Evolutionary conservation across 192 early-diverging fungal species (phyloP).

Genomic region (Helicostylum pulchrum): DNA sequence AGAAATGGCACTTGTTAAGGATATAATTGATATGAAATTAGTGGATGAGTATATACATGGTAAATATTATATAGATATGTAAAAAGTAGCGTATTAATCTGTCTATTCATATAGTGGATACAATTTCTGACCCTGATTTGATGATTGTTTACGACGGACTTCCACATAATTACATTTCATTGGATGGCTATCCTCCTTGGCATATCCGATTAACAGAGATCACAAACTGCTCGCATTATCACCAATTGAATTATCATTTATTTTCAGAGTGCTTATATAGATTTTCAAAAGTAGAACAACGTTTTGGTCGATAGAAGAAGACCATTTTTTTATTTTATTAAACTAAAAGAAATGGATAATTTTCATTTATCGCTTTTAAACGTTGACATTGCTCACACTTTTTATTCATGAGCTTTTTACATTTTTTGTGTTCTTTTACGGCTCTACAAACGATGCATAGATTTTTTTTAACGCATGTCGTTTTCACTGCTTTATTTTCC

Average conservation of each 20-base stretch:
- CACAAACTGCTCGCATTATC: slow-evolving; percentile 3
- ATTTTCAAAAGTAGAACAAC: slow-evolving; percentile 17
- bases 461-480: too few species aligned
- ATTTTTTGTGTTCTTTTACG: too few species aligned
- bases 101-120: neutral
- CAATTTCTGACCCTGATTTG: slow-evolving; percentile 27
- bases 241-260: slow-evolving; percentile 6
- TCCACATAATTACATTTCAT: slow-evolving; percentile 32
- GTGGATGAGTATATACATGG: slow-evolving; percentile 51
- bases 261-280: slow-evolving; percentile 16
- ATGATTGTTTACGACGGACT: slow-evolving; percentile 33
- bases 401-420: too few species aligned
- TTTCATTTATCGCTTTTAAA: too few species aligned
- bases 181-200: slow-evolving; percentile 37
- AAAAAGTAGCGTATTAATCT: neutral
- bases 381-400: too few species aligned
- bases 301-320: slow-evolving; percentile 21
- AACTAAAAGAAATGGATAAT: too few species aligned
- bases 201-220: slow-evolving; percentile 33
- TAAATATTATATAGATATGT: slow-evolving; percentile 16
- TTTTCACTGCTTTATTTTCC: too few species aligned
- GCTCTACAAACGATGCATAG: too few species aligned
- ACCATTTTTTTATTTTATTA: too few species aligned
- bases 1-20: neutral
- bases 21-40: slow-evolving; percentile 35